Percentiles rank a stretch among this genome's conserved stretches.
phyloP scores from a whole-genome alignment of 2,329 filamentous ascomycete species.

The Canariomyces notabilis region DNA sequence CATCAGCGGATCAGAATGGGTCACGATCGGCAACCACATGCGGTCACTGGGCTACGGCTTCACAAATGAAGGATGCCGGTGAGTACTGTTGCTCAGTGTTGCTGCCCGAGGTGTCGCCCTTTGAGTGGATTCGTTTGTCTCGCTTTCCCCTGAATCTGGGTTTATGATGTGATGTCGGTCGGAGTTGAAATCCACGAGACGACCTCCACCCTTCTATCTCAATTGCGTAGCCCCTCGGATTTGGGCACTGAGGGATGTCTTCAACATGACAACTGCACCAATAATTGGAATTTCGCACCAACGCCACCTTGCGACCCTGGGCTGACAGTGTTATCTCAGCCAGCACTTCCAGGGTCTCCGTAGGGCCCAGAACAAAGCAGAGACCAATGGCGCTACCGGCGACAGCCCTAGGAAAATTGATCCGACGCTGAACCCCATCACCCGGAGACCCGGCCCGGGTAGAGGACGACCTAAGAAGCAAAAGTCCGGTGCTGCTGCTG shows the following conservation, averaged over 20 bases:
- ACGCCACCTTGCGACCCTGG: background rate
- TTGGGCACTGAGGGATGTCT: too few relatives aligned
- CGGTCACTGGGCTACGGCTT: constrained; percentile 55
- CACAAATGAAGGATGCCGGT: constrained; percentile 61
- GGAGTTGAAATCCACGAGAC: too few relatives aligned
- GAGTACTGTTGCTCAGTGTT: constrained; percentile 30
- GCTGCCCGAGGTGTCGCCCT: background rate
- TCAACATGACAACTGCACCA: too few relatives aligned
- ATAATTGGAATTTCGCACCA: too few relatives aligned
- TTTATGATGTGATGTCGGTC: too few relatives aligned
- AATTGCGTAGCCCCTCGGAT: too few relatives aligned
- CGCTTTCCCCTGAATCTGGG: background rate
- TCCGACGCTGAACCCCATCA: constrained; percentile 54
- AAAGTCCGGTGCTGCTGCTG: constrained; percentile 12
- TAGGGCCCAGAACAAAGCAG: constrained; percentile 50
- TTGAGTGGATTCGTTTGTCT: background rate
- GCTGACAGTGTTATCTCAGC: constrained; percentile 33
- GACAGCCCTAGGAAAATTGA: constrained; percentile 40
- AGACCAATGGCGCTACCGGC: constrained; percentile 28
- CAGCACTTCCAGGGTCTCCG: constrained; percentile 59
- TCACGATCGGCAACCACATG: constrained; percentile 57
- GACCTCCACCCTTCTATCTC: too few relatives aligned
- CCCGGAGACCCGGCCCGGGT: constrained; percentile 54
- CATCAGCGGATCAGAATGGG: constrained; percentile 59
- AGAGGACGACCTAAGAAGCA: constrained; percentile 50